These are phyloP conservation scores for Clavispora vitiphila DNA, from an alignment of 805 yeast genomes.

Conservation along the genomic window DNA sequence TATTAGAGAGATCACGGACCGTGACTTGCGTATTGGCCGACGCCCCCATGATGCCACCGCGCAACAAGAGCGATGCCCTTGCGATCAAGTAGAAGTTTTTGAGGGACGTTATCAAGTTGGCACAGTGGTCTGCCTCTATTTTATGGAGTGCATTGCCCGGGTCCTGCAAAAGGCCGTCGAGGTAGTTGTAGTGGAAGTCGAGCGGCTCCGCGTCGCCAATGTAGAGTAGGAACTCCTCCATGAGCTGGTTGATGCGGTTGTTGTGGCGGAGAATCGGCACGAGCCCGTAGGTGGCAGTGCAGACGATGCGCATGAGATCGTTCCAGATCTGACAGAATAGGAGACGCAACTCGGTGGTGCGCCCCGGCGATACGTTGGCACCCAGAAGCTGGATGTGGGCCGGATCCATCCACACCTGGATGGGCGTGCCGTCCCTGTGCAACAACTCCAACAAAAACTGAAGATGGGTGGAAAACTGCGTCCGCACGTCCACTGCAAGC, in stretches of 20 bases:
- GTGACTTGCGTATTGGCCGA: conserved; percentile 7
- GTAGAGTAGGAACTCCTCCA: conserved; percentile 15
- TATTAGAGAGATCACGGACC: conserved; percentile 16
- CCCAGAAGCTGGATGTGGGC: conserved; percentile 17
- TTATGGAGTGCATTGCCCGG: no score
- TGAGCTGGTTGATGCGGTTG: conserved; percentile 15
- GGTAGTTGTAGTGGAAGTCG: conserved; percentile 19
- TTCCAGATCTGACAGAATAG: conserved; percentile 32
- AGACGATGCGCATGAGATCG: conserved; percentile 29
- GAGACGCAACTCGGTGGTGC: conserved; percentile 19
- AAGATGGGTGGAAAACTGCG: conserved; percentile 17
- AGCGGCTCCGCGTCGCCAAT: conserved; percentile 21
- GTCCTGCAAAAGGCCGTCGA: conserved; percentile 3
- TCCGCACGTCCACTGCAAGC: conserved; percentile 11
- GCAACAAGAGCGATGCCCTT: conserved; percentile 14
- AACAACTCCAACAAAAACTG: conserved; percentile 17
- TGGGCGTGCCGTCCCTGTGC: conserved; percentile 7
- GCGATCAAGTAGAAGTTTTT: conserved; percentile 28
- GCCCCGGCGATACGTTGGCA: conserved; percentile 11
- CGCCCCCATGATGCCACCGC: conserved; percentile 8
- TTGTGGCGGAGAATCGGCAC: conserved; percentile 21
- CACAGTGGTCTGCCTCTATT: conserved; percentile 12
- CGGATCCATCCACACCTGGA: conserved; percentile 35
- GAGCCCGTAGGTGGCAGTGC: conserved; percentile 22
- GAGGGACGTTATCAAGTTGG: conserved; percentile 16